A percentile compares a stretch with the other conserved stretches of the same genome.
These are phyloP conservation scores for Cavenderia fasciculata DNA, from an alignment of 78 protist genomes.

Conservation along the genomic window DNA sequence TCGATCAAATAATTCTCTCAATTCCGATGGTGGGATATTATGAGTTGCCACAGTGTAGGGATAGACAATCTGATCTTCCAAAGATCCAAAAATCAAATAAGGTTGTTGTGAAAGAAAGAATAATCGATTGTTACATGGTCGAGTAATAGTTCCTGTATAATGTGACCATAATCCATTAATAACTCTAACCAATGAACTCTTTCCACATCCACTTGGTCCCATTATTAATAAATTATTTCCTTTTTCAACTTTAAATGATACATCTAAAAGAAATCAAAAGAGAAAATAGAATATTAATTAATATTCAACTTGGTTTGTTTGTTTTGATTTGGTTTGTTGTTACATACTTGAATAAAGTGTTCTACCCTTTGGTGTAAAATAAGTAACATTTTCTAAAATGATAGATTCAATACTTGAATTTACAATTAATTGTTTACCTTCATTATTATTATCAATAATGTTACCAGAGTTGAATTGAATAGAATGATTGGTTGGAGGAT, in stretches of 20 bases:
- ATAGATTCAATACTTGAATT: not conserved
- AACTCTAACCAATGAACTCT: slow-evolving; percentile 67
- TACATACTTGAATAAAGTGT: slow-evolving; percentile 46
- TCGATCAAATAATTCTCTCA: slow-evolving; percentile 6
- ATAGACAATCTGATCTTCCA: slow-evolving; percentile 77
- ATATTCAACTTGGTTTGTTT: not conserved
- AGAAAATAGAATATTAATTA: not conserved
- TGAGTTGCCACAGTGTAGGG: slow-evolving; percentile 22
- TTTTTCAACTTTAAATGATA: slow-evolving; percentile 31
- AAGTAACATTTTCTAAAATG: slow-evolving; percentile 30
- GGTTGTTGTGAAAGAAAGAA: slow-evolving; percentile 75
- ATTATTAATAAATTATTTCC: slow-evolving; percentile 68
- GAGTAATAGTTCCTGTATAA: slow-evolving; percentile 32
- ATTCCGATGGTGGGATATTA: not conserved
- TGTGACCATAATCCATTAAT: slow-evolving; percentile 82
- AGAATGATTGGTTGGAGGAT: no score
- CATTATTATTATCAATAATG: not conserved
- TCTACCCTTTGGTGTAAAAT: slow-evolving; percentile 77
- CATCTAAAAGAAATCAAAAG: slow-evolving; percentile 24
- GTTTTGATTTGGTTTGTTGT: not conserved
- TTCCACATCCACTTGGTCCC: slow-evolving; percentile 85
- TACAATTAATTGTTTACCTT: not conserved
- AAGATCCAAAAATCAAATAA: slow-evolving; percentile 54
- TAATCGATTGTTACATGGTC: slow-evolving; percentile 14
- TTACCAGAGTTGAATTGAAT: no score